These are phyloP conservation scores for Flagelloscypha sp. DNA, from an alignment of 768 basidiomycete species.

Conservation along the genomic window DNA sequence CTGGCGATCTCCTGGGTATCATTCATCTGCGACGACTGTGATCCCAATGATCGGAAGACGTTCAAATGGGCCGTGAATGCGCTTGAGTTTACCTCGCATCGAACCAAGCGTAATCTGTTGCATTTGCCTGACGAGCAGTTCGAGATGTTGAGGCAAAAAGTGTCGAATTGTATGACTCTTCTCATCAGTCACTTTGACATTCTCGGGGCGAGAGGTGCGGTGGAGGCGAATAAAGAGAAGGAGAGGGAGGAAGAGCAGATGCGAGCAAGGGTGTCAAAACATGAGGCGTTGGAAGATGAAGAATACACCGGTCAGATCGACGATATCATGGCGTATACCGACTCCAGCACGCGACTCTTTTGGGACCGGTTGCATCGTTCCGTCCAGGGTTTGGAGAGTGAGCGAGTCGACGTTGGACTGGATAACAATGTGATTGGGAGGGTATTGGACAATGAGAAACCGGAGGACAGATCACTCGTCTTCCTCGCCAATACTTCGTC, in stretches of 20 bases:
- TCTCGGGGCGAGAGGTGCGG: conserved; percentile 81
- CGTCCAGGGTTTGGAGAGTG: conserved; percentile 56
- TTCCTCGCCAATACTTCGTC: conserved; percentile 94
- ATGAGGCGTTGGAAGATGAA: conserved; percentile 48
- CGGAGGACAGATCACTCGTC: conserved; percentile 88
- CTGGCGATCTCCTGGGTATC: conserved; percentile 97
- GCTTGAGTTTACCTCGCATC: conserved; percentile 82
- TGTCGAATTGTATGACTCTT: conserved; percentile 94
- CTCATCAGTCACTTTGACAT: conserved; percentile 97
- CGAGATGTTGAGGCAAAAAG: conserved; percentile 80
- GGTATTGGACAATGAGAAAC: conserved; percentile 87
- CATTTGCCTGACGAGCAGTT: conserved; percentile 87
- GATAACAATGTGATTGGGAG: conserved; percentile 80
- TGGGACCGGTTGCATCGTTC: conserved; percentile 65
- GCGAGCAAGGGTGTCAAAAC: conserved; percentile 33
- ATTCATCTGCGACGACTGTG: conserved; percentile 97
- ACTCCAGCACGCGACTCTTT: conserved; percentile 60
- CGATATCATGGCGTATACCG: conserved; percentile 41
- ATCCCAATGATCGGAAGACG: conserved; percentile 88
- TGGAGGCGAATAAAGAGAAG: conserved; percentile 85
- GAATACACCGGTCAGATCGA: conserved; percentile 41
- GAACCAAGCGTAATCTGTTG: conserved; percentile 85
- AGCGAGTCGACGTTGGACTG: conserved; percentile 48
- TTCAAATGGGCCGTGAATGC: conserved; percentile 99
- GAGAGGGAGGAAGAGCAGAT: conserved; percentile 67